phyloP scores from a whole-genome alignment of 1,284 basidiomycete species.

The Naganishia liquefaciens region DNA sequence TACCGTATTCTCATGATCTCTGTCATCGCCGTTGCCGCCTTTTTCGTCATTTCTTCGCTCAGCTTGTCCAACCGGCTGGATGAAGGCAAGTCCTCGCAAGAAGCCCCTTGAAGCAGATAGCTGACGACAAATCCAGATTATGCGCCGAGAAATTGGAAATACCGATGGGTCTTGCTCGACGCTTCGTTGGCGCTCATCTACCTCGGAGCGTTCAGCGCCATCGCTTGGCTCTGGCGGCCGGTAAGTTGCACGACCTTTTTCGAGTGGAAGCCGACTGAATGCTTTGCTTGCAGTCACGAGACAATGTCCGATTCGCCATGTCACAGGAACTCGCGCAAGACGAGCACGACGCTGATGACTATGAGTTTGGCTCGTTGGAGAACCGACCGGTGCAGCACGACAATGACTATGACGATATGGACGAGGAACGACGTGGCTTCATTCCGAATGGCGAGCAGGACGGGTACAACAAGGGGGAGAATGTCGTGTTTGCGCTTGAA shows the following conservation, averaged over 20 bases:
- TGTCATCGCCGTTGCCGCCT: slow-evolving; percentile 77
- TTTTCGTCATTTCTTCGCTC: slow-evolving; percentile 90
- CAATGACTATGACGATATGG: slow-evolving; percentile 61
- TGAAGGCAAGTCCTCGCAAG: slow-evolving; percentile 66
- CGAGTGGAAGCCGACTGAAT: not conserved
- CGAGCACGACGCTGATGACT: slow-evolving; percentile 87
- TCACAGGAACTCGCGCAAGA: slow-evolving; percentile 63
- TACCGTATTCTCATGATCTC: slow-evolving; percentile 84
- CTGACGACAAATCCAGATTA: slow-evolving; percentile 64
- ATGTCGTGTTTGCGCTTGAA: slow-evolving; percentile 84
- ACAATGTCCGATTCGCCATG: slow-evolving; percentile 78
- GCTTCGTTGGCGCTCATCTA: slow-evolving; percentile 91
- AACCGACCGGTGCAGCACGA: slow-evolving; percentile 53
- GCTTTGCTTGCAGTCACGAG: slow-evolving; percentile 61
- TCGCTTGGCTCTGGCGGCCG: slow-evolving; percentile 92
- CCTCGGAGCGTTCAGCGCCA: slow-evolving; percentile 72
- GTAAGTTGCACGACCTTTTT: slow-evolving; percentile 36
- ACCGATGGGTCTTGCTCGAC: slow-evolving; percentile 93
- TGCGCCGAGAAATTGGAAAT: slow-evolving; percentile 87
- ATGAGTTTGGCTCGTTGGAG: slow-evolving; percentile 77
- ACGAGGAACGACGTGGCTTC: slow-evolving; percentile 38
- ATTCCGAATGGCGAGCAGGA: slow-evolving; percentile 40
- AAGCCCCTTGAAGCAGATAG: not conserved
- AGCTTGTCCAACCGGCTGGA: slow-evolving; percentile 86
- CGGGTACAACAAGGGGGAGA: slow-evolving; percentile 50